Percentiles rank a stretch among this genome's conserved stretches.
Evolutionary conservation across 176 grass and related monocot species (phyloP).

Genomic region (Paspalum notatum): DNA sequence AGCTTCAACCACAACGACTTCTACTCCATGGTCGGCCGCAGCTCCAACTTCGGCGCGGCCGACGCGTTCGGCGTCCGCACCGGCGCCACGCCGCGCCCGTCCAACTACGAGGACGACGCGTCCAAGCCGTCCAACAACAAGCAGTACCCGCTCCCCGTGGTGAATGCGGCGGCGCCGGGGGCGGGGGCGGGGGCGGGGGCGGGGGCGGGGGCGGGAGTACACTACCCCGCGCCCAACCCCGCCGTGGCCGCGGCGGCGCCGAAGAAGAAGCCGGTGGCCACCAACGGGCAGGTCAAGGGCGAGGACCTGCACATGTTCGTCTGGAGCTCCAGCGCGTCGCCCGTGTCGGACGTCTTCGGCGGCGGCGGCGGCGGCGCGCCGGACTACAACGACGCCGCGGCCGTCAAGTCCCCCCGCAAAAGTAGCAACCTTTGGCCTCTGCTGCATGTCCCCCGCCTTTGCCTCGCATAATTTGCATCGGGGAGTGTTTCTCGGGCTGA

Average conservation of each 20-base stretch:
- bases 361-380: conserved; percentile 72
- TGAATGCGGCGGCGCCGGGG: conserved; percentile 10
- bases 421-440: conserved; percentile 33
- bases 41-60: conserved; percentile 88
- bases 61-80: conserved; percentile 72
- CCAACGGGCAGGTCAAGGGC: conserved; percentile 81
- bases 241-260: conserved; percentile 54
- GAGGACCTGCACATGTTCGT: conserved; percentile 99
- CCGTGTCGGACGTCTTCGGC: conserved; percentile 93
- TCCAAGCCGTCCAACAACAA: conserved; percentile 49
- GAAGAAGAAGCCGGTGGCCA: conserved; percentile 38
- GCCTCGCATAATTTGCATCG: background rate
- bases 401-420: conserved; percentile 80
- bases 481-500: conserved; percentile 32
- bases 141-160: conserved; percentile 43
- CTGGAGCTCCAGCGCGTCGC: conserved; percentile 98
- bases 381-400: conserved; percentile 71
- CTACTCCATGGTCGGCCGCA: conserved; percentile 95
- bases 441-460: background rate
- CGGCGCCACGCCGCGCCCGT: conserved; percentile 73
- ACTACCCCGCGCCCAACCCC: conserved; percentile 88
- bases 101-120: conserved; percentile 95
- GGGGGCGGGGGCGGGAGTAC: background rate
- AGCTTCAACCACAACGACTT: conserved; percentile 99
- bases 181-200: background rate